These are phyloP conservation scores for Colletotrichum sansevieriae DNA, from an alignment of 2,329 filamentous ascomycete species.

Conservation along the genomic window DNA sequence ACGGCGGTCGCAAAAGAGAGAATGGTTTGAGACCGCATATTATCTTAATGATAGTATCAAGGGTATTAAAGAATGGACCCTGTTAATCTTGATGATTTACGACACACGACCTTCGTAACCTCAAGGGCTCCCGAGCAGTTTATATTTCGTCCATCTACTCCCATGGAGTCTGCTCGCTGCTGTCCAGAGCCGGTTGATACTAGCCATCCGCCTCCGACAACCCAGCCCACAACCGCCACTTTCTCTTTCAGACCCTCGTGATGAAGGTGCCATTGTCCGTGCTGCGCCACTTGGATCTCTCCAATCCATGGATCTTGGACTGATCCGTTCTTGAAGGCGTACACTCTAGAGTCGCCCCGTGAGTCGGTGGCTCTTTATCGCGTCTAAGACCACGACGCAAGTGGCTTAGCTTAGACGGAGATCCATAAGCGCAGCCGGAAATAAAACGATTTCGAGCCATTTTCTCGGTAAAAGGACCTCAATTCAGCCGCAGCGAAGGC, in stretches of 20 bases:
- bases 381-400: neutral
- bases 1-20: constrained; percentile 10
- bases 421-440: neutral
- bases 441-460: neutral
- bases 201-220: neutral
- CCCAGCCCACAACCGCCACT: neutral
- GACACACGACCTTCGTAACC: neutral
- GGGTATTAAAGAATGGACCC: constrained; percentile 20
- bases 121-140: neutral
- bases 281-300: neutral
- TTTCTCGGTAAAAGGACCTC: neutral
- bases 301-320: neutral
- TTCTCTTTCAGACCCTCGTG: constrained; percentile 1
- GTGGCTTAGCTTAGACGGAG: neutral
- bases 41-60: constrained; percentile 5
- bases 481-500: constrained; percentile 1
- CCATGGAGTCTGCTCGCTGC: constrained; percentile 3
- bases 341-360: neutral
- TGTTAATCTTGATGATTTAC: neutral
- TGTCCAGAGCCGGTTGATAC: constrained; percentile 6
- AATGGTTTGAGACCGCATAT: constrained; percentile 14
- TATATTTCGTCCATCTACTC: neutral
- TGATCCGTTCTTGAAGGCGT: constrained; percentile 12
- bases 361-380: constrained; percentile 8
- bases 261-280: neutral